Conservation (phyloP, 108 stramenopile species). For the Nitzschia palea region DNA sequence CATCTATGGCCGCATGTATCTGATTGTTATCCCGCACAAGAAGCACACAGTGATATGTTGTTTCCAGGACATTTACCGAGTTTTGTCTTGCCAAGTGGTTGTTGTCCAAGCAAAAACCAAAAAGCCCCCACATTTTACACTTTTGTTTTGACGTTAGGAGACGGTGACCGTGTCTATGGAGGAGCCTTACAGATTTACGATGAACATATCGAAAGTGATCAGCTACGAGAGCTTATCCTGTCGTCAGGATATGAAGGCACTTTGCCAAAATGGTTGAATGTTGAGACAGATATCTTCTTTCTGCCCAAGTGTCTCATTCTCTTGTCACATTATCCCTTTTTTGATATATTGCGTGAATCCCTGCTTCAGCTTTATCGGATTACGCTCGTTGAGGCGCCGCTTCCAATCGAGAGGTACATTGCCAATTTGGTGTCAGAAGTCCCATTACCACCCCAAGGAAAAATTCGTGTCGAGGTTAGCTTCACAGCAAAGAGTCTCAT, state of each 20-base stretch:
- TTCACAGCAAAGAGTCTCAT: slow-evolving; percentile 41
- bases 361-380: slow-evolving; percentile 82
- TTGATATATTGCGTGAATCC: slow-evolving; percentile 66
- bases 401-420: slow-evolving; percentile 91
- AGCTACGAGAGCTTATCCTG: slow-evolving; percentile 22
- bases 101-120: slow-evolving; percentile 38
- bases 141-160: slow-evolving; percentile 74
- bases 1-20: slow-evolving; percentile 50
- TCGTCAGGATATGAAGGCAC: slow-evolving; percentile 38
- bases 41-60: slow-evolving; percentile 50
- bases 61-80: slow-evolving; percentile 65
- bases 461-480: slow-evolving; percentile 53
- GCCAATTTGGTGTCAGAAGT: slow-evolving; percentile 82
- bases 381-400: slow-evolving; percentile 69
- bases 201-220: slow-evolving; percentile 39
- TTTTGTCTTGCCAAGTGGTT: slow-evolving; percentile 81
- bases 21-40: slow-evolving; percentile 68
- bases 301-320: slow-evolving; percentile 84
- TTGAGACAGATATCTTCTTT: slow-evolving; percentile 42
- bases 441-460: slow-evolving; percentile 85
- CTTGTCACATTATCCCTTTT: slow-evolving; percentile 88
- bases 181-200: slow-evolving; percentile 72
- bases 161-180: slow-evolving; percentile 72
- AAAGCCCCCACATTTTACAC: slow-evolving; percentile 65
- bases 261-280: slow-evolving; percentile 18